phyloP scores from a whole-genome alignment of 495 filamentous ascomycete genomes.

The Hypoxylon subgilvum region DNA sequence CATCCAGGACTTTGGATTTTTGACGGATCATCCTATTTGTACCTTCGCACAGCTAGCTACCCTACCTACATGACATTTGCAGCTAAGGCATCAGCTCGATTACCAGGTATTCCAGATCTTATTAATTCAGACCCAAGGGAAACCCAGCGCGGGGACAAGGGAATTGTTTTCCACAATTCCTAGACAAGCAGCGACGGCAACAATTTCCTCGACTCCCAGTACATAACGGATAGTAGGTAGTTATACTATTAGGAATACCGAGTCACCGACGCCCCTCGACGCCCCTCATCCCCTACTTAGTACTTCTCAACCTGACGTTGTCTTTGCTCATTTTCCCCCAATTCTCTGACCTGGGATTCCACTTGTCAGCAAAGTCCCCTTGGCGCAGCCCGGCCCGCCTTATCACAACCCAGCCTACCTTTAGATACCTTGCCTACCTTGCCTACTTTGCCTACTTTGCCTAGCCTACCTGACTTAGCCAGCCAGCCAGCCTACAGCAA shows the following conservation, averaged over 20 bases:
- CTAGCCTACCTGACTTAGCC: constrained; percentile 14
- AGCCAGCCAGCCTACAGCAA: constrained; percentile 22
- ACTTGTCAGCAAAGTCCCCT: constrained; percentile 28
- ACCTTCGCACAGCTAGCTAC: constrained; percentile 1
- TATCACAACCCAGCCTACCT: constrained; percentile 22
- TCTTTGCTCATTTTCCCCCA: constrained; percentile 1
- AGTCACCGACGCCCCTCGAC: constrained; percentile 1
- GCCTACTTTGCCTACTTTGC: no score
- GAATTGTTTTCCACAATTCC: background rate
- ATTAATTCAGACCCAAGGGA: no score
- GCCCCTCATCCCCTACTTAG: constrained; percentile 4
- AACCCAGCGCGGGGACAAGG: constrained; percentile 4
- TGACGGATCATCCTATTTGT: constrained; percentile 18
- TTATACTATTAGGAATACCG: no score
- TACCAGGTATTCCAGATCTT: no score
- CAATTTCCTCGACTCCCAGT: no score
- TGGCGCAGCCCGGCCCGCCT: constrained; percentile 32
- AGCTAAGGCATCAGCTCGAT: no score
- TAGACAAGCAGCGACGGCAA: constrained; percentile 2
- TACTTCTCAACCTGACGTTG: constrained; percentile 6
- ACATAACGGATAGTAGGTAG: no score
- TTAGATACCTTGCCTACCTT: no score
- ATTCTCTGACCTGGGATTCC: no score
- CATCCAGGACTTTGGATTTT: constrained; percentile 8
- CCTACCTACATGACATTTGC: no score